Base-by-base conservation (phyloP, 1,139 yeast genomes). In the Debaryomyces fabryi region DNA sequence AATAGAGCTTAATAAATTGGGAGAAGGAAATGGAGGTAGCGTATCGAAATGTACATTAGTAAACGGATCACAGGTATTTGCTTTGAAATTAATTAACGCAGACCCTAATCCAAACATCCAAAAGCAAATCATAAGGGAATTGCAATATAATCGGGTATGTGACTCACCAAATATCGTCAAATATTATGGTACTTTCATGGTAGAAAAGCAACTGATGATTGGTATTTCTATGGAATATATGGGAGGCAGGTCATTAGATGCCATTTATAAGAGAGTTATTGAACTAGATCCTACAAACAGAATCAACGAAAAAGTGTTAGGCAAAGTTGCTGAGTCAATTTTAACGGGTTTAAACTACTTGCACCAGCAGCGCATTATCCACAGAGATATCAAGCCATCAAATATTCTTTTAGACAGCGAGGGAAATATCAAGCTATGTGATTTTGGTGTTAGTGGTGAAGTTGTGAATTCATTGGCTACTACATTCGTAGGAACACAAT, bases 381-480 rank as follows among this genome's bases (percentile, higher is more conserved):
- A 93, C 67, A 78, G 99, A 56, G 99, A 86, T 63, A 86, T 93
- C 56, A 93, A 93, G 63, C 98, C 98, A 1, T 96, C 91, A 53
- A 93, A 93, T 64, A 90, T 93, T 49, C 68, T 93, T 49, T 68
- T 93, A 24, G 93, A 89, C 60, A 66, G 70, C 2, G 59, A 71
- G 8, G 99, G 99, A 3, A 85, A 88, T 59, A 92, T 92, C 45
- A 93, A 93, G 65, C 73, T 93, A 42, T 93, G 99, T 70, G 99
- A 93, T 71, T 93, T 93, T 71, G 99, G 99, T n/a, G 99, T 93
- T 30, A 86, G 96, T 59, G 98, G 99, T 9, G 97, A 91, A 62
- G 97, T 93, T 12, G 97, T 92, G 21, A 87, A 92, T 65, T 90
- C 97, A 0, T 72, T 93, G 44, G 98, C 98, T 1, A 88, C 96